phyloP scores from a whole-genome alignment of 257 asterid species.

The Prunella vulgaris region DNA sequence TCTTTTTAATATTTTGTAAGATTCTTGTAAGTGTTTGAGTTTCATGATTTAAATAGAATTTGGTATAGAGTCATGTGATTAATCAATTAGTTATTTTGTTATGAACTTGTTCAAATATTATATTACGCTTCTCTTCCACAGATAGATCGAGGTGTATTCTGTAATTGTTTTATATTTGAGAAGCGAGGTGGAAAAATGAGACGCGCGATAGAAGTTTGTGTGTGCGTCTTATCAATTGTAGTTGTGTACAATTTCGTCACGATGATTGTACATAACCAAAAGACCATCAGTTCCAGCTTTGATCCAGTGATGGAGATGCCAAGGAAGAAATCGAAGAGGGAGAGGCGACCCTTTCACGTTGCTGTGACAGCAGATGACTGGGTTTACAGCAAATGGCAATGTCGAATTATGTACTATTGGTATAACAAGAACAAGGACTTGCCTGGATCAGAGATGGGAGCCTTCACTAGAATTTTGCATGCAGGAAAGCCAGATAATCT shows the following conservation, averaged over 20 bases:
- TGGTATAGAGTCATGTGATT: background rate
- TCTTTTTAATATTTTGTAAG: too few relatives aligned
- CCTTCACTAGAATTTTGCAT: slow-evolving; percentile 53
- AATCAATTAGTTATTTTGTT: background rate
- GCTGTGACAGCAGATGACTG: slow-evolving; percentile 42
- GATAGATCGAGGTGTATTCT: background rate
- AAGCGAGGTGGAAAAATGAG: slow-evolving; percentile 28
- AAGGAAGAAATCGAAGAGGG: slow-evolving; percentile 2
- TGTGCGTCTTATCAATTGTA: slow-evolving; percentile 26
- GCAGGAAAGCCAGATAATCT: slow-evolving; percentile 50
- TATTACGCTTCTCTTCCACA: background rate
- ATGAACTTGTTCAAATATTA: background rate
- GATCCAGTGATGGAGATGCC: slow-evolving; percentile 56
- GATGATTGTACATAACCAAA: slow-evolving; percentile 12
- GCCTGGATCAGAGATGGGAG: slow-evolving; percentile 59
- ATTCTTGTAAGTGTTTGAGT: background rate
- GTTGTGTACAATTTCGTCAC: slow-evolving; percentile 20
- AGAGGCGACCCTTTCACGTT: slow-evolving; percentile 37
- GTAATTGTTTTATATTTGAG: background rate
- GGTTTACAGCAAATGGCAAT: slow-evolving; percentile 57
- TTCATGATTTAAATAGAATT: background rate
- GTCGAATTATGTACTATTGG: slow-evolving; percentile 64
- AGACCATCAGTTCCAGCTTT: background rate
- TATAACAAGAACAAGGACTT: slow-evolving; percentile 42
- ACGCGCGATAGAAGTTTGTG: slow-evolving; percentile 11